Percentiles rank a stretch among this genome's conserved stretches.
phyloP scores from a whole-genome alignment of 495 filamentous ascomycete genomes.

The Penicillium ochrochloron region DNA sequence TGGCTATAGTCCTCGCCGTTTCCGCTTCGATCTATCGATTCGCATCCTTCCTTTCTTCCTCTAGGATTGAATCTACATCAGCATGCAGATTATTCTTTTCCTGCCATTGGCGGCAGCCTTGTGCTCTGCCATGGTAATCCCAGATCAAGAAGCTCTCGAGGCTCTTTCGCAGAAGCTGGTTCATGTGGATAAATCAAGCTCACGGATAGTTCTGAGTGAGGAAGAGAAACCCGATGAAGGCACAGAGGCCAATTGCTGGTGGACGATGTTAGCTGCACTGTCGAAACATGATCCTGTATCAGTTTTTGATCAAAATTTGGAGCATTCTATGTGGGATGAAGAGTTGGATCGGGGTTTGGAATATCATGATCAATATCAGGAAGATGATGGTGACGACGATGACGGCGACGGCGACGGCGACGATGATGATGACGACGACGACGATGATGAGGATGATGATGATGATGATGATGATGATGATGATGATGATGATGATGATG shows the following conservation, averaged over 20 bases:
- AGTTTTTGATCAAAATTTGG: not conserved
- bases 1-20: not conserved
- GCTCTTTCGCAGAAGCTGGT: constrained; percentile 13
- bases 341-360: not conserved
- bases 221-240: constrained; percentile 29
- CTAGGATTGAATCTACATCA: constrained; percentile 1
- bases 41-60: not conserved
- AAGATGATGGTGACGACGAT: not conserved
- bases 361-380: not conserved
- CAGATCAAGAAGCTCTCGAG: constrained; percentile 53
- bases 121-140: constrained; percentile 62
- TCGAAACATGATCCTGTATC: not conserved
- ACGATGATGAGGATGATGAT: not conserved
- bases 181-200: not conserved
- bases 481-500: not conserved
- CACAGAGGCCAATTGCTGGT: constrained; percentile 20
- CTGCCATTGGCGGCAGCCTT: constrained; percentile 53
- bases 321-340: not conserved
- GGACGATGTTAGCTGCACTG: not conserved
- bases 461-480: not conserved
- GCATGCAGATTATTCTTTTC: constrained; percentile 55
- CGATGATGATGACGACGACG: not conserved
- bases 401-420: not conserved
- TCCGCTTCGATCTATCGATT: not conserved
- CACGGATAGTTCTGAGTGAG: constrained; percentile 8